These are phyloP conservation scores for Aphanomyces stellatus DNA, from an alignment of 352 stramenopile species.

Conservation along the genomic window DNA sequence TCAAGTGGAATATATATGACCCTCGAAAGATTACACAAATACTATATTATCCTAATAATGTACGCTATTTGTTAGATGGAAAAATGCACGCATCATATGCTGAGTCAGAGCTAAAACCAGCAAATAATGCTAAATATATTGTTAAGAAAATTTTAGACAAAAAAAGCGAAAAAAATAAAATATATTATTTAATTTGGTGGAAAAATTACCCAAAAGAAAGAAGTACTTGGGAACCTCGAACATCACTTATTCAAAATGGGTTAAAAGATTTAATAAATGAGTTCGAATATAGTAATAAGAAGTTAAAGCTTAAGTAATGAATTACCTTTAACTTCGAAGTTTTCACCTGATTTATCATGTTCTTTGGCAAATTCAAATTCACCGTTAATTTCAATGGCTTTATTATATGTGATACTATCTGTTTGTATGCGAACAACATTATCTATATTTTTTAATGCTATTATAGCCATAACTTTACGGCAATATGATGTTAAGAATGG, in stretches of 20 bases:
- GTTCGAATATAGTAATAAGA: conserved; percentile 12
- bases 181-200: conserved; percentile 6
- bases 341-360: neutral
- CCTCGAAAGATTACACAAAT: neutral
- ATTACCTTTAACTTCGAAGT: conserved; percentile 4
- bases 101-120: neutral
- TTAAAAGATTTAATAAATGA: conserved; percentile 3
- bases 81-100: neutral
- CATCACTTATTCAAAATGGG: neutral
- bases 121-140: conserved; percentile 10
- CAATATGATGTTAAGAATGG: too few species aligned
- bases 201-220: conserved; percentile 4
- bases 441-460: conserved; percentile 11
- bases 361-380: conserved; percentile 1
- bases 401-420: conserved; percentile 6
- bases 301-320: neutral
- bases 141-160: neutral
- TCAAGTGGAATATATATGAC: neutral
- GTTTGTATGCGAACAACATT: neutral
- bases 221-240: neutral
- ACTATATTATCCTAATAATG: neutral
- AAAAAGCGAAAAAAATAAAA: conserved; percentile 6
- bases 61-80: neutral
- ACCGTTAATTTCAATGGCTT: conserved; percentile 9
- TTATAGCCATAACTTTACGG: neutral